Evolutionary conservation across 805 yeast species (phyloP).

Genomic region (Barnettozyma salicaria): DNA sequence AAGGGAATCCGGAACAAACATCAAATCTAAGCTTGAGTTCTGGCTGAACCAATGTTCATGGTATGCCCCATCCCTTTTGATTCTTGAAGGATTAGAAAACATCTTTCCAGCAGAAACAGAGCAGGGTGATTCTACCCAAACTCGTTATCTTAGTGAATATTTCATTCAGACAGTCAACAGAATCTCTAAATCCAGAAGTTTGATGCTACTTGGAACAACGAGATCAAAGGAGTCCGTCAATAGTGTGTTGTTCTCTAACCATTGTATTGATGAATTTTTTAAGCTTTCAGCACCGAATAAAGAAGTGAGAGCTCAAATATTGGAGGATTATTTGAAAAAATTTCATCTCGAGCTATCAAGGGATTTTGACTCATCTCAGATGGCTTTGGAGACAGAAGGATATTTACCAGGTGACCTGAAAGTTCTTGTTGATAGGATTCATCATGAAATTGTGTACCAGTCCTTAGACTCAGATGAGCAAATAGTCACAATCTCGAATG

Average conservation of each 20-base stretch:
- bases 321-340: conserved; percentile 26
- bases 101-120: conserved; percentile 57
- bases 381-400: conserved; percentile 77
- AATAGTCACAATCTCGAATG: conserved; percentile 24
- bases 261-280: conserved; percentile 58
- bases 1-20: conserved; percentile 45
- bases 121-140: conserved; percentile 52
- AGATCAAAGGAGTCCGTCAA: conserved; percentile 62
- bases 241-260: conserved; percentile 54
- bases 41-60: conserved; percentile 55
- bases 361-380: conserved; percentile 41
- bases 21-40: conserved; percentile 39
- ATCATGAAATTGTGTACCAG: conserved; percentile 37
- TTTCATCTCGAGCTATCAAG: conserved; percentile 32
- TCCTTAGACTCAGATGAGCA: conserved; percentile 10
- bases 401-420: conserved; percentile 79
- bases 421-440: conserved; percentile 62
- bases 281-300: conserved; percentile 67
- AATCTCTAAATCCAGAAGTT: conserved; percentile 34
- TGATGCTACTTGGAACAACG: conserved; percentile 58
- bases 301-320: conserved; percentile 44
- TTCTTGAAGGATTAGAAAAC: conserved; percentile 75
- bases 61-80: conserved; percentile 69
- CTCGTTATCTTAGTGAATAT: conserved; percentile 61
- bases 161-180: conserved; percentile 43